These are phyloP conservation scores for Xylaria polymorpha DNA, from an alignment of 2,329 filamentous ascomycete genomes.

Conservation along the genomic window DNA sequence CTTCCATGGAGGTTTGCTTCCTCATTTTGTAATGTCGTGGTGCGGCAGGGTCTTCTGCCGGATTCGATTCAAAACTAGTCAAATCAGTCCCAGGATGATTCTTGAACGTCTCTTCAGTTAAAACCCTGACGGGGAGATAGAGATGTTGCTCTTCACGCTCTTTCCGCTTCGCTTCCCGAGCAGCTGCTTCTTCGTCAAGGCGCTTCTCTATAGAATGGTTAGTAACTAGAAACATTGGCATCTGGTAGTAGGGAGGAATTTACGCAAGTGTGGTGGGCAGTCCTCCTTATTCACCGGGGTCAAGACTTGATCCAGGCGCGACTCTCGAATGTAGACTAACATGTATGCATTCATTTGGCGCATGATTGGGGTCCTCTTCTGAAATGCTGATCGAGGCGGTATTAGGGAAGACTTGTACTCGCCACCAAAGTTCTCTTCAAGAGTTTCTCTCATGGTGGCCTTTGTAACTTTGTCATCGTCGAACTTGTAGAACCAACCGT, in stretches of 20 bases:
- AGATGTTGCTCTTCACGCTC: slow-evolving; percentile 95
- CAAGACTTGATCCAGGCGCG: slow-evolving; percentile 83
- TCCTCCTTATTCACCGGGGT: slow-evolving; percentile 80
- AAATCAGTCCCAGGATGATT: slow-evolving; percentile 87
- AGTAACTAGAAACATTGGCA: slow-evolving; percentile 21
- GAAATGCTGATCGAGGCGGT: slow-evolving; percentile 58
- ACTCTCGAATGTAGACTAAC: slow-evolving; percentile 96
- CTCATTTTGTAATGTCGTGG: slow-evolving; percentile 80
- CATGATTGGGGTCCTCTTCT: slow-evolving; percentile 69
- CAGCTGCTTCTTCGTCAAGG: slow-evolving; percentile 83
- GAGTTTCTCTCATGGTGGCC: slow-evolving; percentile 87
- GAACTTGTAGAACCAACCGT: slow-evolving; percentile 95
- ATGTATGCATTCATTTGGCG: slow-evolving; percentile 92
- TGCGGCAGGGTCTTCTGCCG: slow-evolving; percentile 69
- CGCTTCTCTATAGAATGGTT: slow-evolving; percentile 66
- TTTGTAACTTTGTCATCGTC: slow-evolving; percentile 98
- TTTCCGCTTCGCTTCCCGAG: slow-evolving; percentile 80
- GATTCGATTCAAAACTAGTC: slow-evolving; percentile 71
- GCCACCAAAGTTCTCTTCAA: slow-evolving; percentile 97
- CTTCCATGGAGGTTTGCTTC: slow-evolving; percentile 77
- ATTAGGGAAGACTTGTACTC: slow-evolving; percentile 73
- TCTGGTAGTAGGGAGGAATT: slow-evolving; percentile 51
- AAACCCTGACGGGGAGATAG: slow-evolving; percentile 85
- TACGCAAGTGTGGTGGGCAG: slow-evolving; percentile 84
- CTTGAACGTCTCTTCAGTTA: slow-evolving; percentile 84